Conservation (phyloP, 176 grass and related monocot genomes). For the Oryza meyeriana region DNA sequence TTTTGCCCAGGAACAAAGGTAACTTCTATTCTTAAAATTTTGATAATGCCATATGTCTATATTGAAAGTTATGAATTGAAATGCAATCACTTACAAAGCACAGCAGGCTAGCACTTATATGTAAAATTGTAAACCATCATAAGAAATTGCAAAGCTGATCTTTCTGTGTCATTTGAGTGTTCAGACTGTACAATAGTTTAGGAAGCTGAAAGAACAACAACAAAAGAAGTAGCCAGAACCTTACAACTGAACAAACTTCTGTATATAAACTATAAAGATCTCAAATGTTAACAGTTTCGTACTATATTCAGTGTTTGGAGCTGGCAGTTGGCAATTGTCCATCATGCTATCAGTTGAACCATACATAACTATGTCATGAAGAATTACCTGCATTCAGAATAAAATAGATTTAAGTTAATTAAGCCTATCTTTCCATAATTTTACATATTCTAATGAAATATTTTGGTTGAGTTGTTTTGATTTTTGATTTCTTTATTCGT, state of each 20-base stretch:
- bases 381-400: background rate
- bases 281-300: constrained; percentile 24
- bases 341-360: background rate
- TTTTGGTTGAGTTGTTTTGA: constrained; percentile 20
- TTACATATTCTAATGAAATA: background rate
- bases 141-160: constrained; percentile 5
- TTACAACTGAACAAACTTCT: constrained; percentile 16
- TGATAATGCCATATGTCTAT: background rate
- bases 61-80: constrained; percentile 1
- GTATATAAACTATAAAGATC: constrained; percentile 33
- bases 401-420: background rate
- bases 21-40: constrained; percentile 31
- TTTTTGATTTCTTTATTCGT: constrained; percentile 32
- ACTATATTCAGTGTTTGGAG: constrained; percentile 3
- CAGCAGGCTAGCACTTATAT: background rate
- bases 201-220: constrained; percentile 12
- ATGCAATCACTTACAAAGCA: background rate
- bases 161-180: constrained; percentile 16
- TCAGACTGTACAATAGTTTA: background rate
- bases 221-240: background rate
- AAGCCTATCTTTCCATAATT: background rate
- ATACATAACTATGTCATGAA: background rate
- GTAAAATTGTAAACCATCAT: constrained; percentile 30
- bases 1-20: constrained; percentile 72
- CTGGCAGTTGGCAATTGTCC: background rate